phyloP scores from a whole-genome alignment of 306 rosid species.

The Purshia tridentata region DNA sequence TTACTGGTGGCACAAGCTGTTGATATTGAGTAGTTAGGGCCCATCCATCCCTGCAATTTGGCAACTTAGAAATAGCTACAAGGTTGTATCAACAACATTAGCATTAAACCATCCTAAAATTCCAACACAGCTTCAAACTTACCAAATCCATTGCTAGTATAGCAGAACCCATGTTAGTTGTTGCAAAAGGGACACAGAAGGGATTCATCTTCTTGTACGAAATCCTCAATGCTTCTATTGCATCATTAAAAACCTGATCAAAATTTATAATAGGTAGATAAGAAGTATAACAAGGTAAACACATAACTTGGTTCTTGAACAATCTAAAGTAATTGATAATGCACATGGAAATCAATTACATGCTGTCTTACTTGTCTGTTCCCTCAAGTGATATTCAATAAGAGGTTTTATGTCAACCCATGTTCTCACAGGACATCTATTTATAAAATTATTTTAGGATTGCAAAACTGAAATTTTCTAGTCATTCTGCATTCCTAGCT shows the following conservation, averaged over 20 bases:
- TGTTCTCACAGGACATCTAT: no score
- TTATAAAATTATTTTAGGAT: no score
- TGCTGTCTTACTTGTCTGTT: background rate
- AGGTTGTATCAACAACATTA: background rate
- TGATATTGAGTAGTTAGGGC: conserved; percentile 85
- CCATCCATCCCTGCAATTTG: conserved; percentile 80
- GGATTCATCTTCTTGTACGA: conserved; percentile 92
- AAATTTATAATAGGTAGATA: background rate
- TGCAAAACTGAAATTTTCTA: background rate
- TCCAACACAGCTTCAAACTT: conserved; percentile 12
- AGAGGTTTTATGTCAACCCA: background rate
- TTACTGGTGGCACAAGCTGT: conserved; percentile 88
- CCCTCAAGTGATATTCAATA: background rate
- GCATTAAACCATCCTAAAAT: background rate
- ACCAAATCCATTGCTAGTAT: conserved; percentile 86
- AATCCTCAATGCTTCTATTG: conserved; percentile 65
- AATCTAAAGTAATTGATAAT: background rate
- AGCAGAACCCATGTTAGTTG: conserved; percentile 89
- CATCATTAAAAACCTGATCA: conserved; percentile 65
- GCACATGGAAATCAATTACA: background rate
- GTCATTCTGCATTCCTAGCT: background rate
- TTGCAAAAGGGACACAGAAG: conserved; percentile 72
- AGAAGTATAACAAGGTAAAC: background rate
- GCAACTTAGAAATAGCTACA: background rate
- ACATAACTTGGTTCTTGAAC: background rate